Percentiles rank a stretch among this genome's conserved stretches.
These are phyloP conservation scores for Tagetes erecta DNA, from an alignment of 129 eudicot species.

Conservation along the genomic window DNA sequence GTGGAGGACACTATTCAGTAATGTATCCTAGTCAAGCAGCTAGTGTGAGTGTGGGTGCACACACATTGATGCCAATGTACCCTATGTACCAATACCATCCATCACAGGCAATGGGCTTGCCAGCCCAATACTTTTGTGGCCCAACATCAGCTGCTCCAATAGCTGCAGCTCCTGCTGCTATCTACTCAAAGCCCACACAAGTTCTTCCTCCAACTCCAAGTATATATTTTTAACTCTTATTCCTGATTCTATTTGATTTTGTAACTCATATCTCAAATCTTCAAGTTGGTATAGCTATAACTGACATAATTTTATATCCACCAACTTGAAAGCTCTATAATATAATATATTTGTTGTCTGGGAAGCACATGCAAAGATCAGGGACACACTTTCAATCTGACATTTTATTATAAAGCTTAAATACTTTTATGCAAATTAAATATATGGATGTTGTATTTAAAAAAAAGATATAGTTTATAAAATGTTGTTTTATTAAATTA, in stretches of 20 bases:
- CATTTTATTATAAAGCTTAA: not conserved
- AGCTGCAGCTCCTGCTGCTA: constrained; percentile 51
- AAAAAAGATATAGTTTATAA: not conserved
- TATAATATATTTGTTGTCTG: not conserved
- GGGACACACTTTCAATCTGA: not conserved
- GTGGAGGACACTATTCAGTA: constrained; percentile 72
- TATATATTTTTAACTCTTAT: constrained; percentile 19
- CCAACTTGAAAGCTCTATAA: not conserved
- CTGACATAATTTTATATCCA: constrained; percentile 4
- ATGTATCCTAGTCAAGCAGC: constrained; percentile 68
- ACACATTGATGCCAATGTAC: constrained; percentile 84
- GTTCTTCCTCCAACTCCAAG: constrained; percentile 67
- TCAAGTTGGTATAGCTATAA: not conserved
- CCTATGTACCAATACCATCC: constrained; percentile 66
- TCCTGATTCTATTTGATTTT: constrained; percentile 13
- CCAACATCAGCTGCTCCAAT: constrained; percentile 61
- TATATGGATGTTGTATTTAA: not conserved
- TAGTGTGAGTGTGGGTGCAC: constrained; percentile 37
- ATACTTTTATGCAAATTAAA: not conserved
- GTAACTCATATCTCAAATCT: constrained; percentile 4
- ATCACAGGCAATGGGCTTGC: constrained; percentile 85
- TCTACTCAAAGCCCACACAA: constrained; percentile 81
- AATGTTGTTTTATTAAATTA: not conserved
- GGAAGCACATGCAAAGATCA: constrained; percentile 12
- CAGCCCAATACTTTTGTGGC: constrained; percentile 66